phyloP scores from a whole-genome alignment of 768 basidiomycete species.

The Goffeauzyma gilvescens region DNA sequence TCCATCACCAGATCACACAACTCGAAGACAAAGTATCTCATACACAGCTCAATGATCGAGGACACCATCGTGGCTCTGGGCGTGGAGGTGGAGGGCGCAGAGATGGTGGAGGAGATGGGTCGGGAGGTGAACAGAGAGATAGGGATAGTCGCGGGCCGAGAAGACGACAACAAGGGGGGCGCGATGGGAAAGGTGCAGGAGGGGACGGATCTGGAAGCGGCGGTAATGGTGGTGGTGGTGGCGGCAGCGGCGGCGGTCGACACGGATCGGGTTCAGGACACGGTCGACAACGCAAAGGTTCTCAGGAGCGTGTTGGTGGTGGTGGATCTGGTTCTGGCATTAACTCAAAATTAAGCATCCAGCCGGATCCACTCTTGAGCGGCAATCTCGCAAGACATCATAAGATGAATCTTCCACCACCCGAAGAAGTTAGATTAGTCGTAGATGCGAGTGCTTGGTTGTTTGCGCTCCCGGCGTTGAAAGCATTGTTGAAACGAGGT shows the following conservation, averaged over 20 bases:
- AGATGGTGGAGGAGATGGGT: neutral
- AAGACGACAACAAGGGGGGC: neutral
- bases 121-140: neutral
- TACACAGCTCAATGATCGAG: too few relatives aligned
- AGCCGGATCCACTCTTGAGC: too few relatives aligned
- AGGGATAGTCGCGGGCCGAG: neutral
- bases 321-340: conserved; percentile 9
- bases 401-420: too few relatives aligned
- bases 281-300: conserved; percentile 10
- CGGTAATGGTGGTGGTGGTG: neutral
- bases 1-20: conserved; percentile 27
- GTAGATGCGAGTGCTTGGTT: conserved; percentile 25
- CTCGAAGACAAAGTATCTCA: conserved; percentile 23
- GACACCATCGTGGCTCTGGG: neutral
- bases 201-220: neutral
- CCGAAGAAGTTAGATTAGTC: conserved; percentile 16
- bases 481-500: conserved; percentile 63
- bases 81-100: neutral
- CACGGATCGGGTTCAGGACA: neutral
- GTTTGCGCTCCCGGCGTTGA: conserved; percentile 37
- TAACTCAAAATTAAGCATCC: too few relatives aligned
- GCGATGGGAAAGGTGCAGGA: neutral
- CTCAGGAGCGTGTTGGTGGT: conserved; percentile 3
- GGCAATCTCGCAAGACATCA: too few relatives aligned
- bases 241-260: neutral